phyloP scores from a whole-genome alignment of 1,139 yeast species.

The Cylindricascospora bacillispora region DNA sequence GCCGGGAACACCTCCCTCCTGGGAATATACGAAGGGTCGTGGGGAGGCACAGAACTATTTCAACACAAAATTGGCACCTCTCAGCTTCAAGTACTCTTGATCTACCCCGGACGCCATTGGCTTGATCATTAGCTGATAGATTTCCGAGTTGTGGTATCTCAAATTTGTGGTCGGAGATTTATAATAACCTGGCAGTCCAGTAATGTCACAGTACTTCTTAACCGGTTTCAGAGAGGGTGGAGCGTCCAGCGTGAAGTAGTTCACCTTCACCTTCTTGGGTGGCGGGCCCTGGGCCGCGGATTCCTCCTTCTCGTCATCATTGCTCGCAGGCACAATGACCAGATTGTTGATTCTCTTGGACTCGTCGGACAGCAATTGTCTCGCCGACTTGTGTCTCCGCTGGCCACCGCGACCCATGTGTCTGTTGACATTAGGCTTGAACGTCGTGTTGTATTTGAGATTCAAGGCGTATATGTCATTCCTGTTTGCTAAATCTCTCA shows the following conservation, averaged over 20 bases:
- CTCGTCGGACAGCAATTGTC: slow-evolving; percentile 72
- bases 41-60: too few relatives aligned
- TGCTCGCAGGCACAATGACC: slow-evolving; percentile 3
- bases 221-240: slow-evolving; percentile 80
- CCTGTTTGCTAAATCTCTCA: too few relatives aligned
- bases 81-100: slow-evolving; percentile 76
- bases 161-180: slow-evolving; percentile 66
- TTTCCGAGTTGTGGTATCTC: slow-evolving; percentile 72
- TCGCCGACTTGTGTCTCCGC: slow-evolving; percentile 61
- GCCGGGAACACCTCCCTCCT: too few relatives aligned
- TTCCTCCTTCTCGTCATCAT: slow-evolving; percentile 5
- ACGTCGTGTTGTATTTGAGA: too few relatives aligned
- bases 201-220: slow-evolving; percentile 84
- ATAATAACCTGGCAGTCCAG: slow-evolving; percentile 75
- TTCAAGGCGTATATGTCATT: too few relatives aligned
- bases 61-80: slow-evolving; percentile 81
- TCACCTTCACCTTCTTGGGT: slow-evolving; percentile 25
- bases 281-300: slow-evolving; percentile 3
- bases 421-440: too few relatives aligned
- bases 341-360: slow-evolving; percentile 27
- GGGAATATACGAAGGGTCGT: too few relatives aligned
- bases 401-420: slow-evolving; percentile 34
- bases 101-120: slow-evolving; percentile 84
- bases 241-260: slow-evolving; percentile 57
- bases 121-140: slow-evolving; percentile 64